Evolutionary conservation across 768 basidiomycete genomes (phyloP), one percentile per base, ranked within the genome.

Genomic region (Termitomyces sp.): DNA sequence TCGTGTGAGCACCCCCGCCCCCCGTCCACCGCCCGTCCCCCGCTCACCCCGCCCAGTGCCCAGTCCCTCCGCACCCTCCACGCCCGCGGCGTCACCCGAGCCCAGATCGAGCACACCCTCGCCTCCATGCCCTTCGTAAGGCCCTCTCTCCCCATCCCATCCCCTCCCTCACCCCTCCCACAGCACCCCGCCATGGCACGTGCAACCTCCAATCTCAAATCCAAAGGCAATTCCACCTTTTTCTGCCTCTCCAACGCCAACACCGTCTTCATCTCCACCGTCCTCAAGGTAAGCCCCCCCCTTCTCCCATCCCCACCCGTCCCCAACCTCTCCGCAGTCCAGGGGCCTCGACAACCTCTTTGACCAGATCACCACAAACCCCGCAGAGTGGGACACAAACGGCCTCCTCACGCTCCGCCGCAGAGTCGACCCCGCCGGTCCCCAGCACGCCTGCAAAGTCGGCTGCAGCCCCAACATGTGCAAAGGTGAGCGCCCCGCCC

Each of bases 381-480:
- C 90, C 1, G 96, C 97, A 9, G 75, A 85, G 62, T 98, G 94
- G 85, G 79, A 84, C 31, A 66, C 72, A 1, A 78, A 79, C 8
- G 84, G 89, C 37, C 75, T 89, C 6, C 84, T 98, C 54, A 82
- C 86, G 55, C 73, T 99, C 47, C 78, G 82, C 31, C 80, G 95
- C 14, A 79, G 88, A 44, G 76, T 98, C 43, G 87, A 87, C 57
- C 90, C 91, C 11, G 62, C 73, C 21, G 90, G 83, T 1, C 85
- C 85, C 1, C 93, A 93, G 57, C 97, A 98, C 69, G 67, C 66
- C 7, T 99, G 97, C 72, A 75, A 75, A 44, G 79, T 96, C 51
- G 96, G 96, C 6, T 99, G 97, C 75, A 86, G 86, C 55, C 82
- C 87, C 14, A 98, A 99, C 76, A 97, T 99, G 95, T 99, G 97